phyloP scores from a whole-genome alignment of 352 stramenopile species.

The Globisporangium solare region DNA sequence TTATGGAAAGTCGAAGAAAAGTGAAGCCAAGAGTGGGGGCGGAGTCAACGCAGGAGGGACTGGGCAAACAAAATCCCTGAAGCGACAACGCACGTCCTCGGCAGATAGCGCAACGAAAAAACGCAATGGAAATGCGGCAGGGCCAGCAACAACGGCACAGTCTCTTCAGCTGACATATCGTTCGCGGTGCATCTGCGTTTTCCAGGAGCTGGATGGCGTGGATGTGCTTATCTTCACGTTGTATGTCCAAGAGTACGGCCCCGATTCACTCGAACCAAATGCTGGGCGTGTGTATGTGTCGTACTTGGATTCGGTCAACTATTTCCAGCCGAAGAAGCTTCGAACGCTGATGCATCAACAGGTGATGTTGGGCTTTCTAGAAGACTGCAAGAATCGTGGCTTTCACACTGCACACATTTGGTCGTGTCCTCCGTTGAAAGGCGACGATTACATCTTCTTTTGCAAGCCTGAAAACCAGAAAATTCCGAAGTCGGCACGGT shows the following conservation, averaged over 20 bases:
- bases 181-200: constrained; percentile 87
- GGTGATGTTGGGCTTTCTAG: constrained; percentile 84
- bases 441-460: constrained; percentile 90
- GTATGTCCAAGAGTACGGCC: constrained; percentile 87
- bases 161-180: constrained; percentile 79
- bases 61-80: constrained; percentile 56
- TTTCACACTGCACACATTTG: constrained; percentile 88
- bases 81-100: constrained; percentile 37
- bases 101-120: constrained; percentile 22
- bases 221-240: constrained; percentile 88
- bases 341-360: constrained; percentile 87
- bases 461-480: constrained; percentile 90
- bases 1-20: constrained; percentile 58
- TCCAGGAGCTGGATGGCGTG: constrained; percentile 85
- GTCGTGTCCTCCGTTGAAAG: constrained; percentile 86
- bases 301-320: constrained; percentile 88
- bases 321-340: constrained; percentile 86
- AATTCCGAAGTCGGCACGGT: constrained; percentile 80
- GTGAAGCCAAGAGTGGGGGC: constrained; percentile 14
- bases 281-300: constrained; percentile 83
- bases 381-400: constrained; percentile 84
- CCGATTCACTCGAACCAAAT: constrained; percentile 68
- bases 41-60: constrained; percentile 13
- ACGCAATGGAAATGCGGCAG: constrained; percentile 17
- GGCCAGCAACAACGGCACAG: constrained; percentile 13